These are phyloP conservation scores for Pseudopithomyces chartarum DNA, from an alignment of 2,329 filamentous ascomycete species.

Conservation along the genomic window DNA sequence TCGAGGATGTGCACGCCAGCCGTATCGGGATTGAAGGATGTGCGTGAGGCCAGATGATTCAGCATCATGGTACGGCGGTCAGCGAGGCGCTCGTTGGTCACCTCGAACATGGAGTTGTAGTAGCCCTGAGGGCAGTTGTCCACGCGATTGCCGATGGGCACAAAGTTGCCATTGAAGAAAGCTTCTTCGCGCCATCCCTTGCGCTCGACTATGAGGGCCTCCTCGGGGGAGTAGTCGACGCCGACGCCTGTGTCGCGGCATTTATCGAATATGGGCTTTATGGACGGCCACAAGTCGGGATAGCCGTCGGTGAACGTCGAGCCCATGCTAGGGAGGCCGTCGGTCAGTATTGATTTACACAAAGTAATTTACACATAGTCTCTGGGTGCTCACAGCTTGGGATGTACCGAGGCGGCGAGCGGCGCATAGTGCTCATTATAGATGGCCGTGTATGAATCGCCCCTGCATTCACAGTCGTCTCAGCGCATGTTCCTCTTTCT, in stretches of 20 bases:
- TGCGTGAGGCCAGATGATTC: conserved; percentile 35
- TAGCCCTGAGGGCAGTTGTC: conserved; percentile 35
- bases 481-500: too few species aligned
- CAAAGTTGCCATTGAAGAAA: conserved; percentile 40
- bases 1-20: conserved; percentile 35
- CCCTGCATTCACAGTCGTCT: conserved; percentile 10
- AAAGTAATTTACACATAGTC: neutral
- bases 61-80: conserved; percentile 39
- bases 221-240: conserved; percentile 27
- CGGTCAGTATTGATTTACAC: neutral
- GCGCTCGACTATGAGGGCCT: conserved; percentile 32
- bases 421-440: conserved; percentile 40
- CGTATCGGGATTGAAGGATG: conserved; percentile 23
- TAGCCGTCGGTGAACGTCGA: conserved; percentile 32
- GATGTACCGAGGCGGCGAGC: conserved; percentile 32
- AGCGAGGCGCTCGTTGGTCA: conserved; percentile 36
- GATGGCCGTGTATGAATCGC: conserved; percentile 35
- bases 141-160: conserved; percentile 31
- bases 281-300: conserved; percentile 33
- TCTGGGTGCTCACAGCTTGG: conserved; percentile 20
- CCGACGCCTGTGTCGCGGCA: conserved; percentile 28
- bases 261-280: conserved; percentile 31
- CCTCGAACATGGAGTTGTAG: conserved; percentile 39
- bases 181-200: conserved; percentile 37
- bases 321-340: conserved; percentile 28